Evolutionary conservation across 164 flowering plant species (phyloP).

Genomic region (Stephania yunnanensis): DNA sequence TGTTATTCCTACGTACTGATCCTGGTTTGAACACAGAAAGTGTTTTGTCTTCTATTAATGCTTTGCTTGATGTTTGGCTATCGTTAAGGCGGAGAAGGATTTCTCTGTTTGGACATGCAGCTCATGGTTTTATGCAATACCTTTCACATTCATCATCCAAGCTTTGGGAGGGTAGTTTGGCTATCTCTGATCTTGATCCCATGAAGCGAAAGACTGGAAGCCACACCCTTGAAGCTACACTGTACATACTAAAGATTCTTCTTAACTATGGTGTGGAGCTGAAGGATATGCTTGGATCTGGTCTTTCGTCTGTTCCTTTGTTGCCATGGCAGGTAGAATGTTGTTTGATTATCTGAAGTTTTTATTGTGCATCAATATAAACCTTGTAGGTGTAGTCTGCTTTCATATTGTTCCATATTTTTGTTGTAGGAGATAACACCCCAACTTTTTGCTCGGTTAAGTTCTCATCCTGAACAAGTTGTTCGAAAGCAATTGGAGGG

Average conservation of each 20-base stretch:
- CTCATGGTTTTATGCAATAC: conserved; percentile 70
- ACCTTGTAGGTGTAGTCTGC: not conserved
- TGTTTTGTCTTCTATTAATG: conserved; percentile 32
- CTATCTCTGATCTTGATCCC: conserved; percentile 32
- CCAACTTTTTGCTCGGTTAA: conserved; percentile 90
- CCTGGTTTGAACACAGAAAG: conserved; percentile 32
- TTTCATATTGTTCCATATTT: conserved; percentile 9
- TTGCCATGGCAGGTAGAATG: conserved; percentile 89
- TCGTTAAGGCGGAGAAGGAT: conserved; percentile 72
- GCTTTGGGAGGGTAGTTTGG: conserved; percentile 30
- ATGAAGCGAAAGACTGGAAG: conserved; percentile 48
- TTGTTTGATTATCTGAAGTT: not conserved
- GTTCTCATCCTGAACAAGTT: conserved; percentile 78
- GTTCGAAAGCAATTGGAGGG: conserved; percentile 76
- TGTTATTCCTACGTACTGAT: conserved; percentile 30
- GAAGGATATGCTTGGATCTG: conserved; percentile 67
- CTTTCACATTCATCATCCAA: conserved; percentile 62
- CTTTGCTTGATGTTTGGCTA: conserved; percentile 69
- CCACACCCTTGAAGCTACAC: conserved; percentile 64
- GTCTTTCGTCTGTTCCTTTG: conserved; percentile 70
- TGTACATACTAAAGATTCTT: conserved; percentile 72
- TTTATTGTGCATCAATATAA: not conserved
- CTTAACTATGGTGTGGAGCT: conserved; percentile 87
- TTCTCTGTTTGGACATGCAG: conserved; percentile 84
- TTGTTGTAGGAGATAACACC: conserved; percentile 77